Evolutionary conservation across 1,284 basidiomycete genomes (phyloP).

Genomic region (Pyrrhoderma lamaoense): DNA sequence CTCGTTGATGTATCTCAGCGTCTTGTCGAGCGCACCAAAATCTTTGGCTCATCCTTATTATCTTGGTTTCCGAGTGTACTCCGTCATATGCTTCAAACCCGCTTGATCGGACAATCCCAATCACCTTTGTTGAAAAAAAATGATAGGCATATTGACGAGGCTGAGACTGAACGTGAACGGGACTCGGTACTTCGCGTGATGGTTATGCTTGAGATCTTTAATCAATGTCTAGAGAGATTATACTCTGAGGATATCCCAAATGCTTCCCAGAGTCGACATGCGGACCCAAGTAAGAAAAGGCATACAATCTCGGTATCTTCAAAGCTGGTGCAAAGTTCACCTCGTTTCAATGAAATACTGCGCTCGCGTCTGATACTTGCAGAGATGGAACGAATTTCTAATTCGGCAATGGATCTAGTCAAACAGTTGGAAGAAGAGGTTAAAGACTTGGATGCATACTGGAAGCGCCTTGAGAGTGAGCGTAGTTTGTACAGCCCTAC

Average conservation of each 20-base stretch:
- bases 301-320: too few relatives aligned
- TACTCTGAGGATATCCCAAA: not conserved
- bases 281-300: too few relatives aligned
- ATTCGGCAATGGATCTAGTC: conserved; percentile 9
- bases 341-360: too few relatives aligned
- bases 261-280: not conserved
- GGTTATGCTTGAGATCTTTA: conserved; percentile 14
- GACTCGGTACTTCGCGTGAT: conserved; percentile 6
- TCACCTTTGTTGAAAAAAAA: not conserved
- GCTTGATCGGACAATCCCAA: conserved; percentile 2
- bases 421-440: conserved; percentile 8
- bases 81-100: conserved; percentile 7
- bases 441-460: conserved; percentile 1
- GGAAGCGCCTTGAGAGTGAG: not conserved
- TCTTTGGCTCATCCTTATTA: conserved; percentile 1
- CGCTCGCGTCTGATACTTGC: conserved; percentile 8
- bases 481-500: too few relatives aligned
- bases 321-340: too few relatives aligned
- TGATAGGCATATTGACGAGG: not conserved
- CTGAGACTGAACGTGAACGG: not conserved
- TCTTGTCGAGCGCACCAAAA: conserved; percentile 4
- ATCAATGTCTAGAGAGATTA: conserved; percentile 1
- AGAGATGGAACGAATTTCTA: conserved; percentile 10
- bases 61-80: conserved; percentile 12
- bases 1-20: conserved; percentile 8